phyloP scores from a whole-genome alignment of 2,329 filamentous ascomycete genomes.

The Ophiostoma himal-ulmi region DNA sequence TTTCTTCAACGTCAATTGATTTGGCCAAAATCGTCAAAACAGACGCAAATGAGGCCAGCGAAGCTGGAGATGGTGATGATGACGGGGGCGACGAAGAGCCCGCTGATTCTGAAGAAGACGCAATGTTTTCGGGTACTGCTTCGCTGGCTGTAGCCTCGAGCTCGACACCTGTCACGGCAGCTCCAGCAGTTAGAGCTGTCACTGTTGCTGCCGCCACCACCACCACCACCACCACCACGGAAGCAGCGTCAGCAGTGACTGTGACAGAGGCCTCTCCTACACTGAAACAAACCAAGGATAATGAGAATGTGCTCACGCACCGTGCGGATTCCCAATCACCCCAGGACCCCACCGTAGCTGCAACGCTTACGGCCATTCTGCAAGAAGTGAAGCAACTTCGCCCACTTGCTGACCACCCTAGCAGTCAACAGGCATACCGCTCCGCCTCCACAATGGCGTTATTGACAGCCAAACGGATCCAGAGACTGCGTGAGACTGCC shows the following conservation, averaged over 20 bases:
- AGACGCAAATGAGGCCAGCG: neutral
- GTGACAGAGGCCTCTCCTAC: neutral
- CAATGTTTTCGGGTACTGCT: neutral
- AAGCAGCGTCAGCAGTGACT: neutral
- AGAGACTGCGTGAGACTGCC: slow-evolving; percentile 9
- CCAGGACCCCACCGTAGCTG: neutral
- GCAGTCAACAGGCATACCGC: neutral
- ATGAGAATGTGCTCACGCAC: neutral
- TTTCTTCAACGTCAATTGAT: neutral
- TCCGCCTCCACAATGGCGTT: neutral
- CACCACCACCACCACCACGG: neutral
- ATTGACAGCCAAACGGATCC: neutral
- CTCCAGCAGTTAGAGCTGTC: neutral
- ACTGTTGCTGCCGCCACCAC: neutral
- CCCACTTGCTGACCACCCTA: neutral
- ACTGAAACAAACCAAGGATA: neutral
- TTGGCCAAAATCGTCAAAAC: neutral
- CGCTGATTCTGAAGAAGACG: neutral
- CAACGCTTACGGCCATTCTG: slow-evolving; percentile 4
- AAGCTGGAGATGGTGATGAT: neutral
- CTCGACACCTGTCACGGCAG: neutral
- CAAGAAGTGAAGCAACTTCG: slow-evolving; percentile 2
- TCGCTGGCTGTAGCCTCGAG: neutral
- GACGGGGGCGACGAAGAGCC: neutral
- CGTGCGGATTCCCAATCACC: neutral